phyloP scores from a whole-genome alignment of 1,139 yeast genomes.

The Kurtzmaniella quercitrusa region DNA sequence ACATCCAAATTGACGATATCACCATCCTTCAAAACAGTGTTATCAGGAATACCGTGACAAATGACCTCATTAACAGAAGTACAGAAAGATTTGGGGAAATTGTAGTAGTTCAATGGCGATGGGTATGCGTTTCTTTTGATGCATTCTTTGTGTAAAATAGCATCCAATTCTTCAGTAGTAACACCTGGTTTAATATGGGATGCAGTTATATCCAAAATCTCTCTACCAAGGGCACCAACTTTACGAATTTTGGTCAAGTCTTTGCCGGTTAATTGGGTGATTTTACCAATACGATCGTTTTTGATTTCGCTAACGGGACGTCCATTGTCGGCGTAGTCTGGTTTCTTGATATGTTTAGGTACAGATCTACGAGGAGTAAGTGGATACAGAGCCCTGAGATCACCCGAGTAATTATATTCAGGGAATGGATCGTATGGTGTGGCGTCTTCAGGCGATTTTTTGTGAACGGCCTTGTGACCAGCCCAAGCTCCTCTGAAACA shows the following conservation, averaged over 20 bases:
- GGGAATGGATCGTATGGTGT: constrained; percentile 85
- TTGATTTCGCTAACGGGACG: constrained; percentile 74
- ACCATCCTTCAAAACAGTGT: constrained; percentile 82
- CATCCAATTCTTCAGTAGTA: constrained; percentile 92
- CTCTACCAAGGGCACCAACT: constrained; percentile 77
- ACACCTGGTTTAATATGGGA: constrained; percentile 80
- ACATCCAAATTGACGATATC: constrained; percentile 93
- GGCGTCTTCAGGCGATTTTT: constrained; percentile 34
- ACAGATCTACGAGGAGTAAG: constrained; percentile 65
- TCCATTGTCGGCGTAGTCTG: constrained; percentile 86
- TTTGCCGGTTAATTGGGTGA: constrained; percentile 57
- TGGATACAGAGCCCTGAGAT: constrained; percentile 77
- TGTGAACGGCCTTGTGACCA: constrained; percentile 49
- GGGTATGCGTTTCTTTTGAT: constrained; percentile 91
- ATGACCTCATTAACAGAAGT: constrained; percentile 92
- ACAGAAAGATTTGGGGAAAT: constrained; percentile 90
- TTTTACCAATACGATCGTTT: constrained; percentile 64
- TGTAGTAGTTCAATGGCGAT: constrained; percentile 90
- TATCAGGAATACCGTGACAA: constrained; percentile 97
- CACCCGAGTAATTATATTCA: constrained; percentile 67
- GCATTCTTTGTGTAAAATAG: constrained; percentile 81
- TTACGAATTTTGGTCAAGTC: constrained; percentile 72
- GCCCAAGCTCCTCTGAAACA: constrained; percentile 82
- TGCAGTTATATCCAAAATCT: constrained; percentile 83
- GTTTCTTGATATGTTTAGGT: constrained; percentile 67